Evolutionary conservation across 768 basidiomycete genomes (phyloP).

Genomic region (Agaricus blazei): DNA sequence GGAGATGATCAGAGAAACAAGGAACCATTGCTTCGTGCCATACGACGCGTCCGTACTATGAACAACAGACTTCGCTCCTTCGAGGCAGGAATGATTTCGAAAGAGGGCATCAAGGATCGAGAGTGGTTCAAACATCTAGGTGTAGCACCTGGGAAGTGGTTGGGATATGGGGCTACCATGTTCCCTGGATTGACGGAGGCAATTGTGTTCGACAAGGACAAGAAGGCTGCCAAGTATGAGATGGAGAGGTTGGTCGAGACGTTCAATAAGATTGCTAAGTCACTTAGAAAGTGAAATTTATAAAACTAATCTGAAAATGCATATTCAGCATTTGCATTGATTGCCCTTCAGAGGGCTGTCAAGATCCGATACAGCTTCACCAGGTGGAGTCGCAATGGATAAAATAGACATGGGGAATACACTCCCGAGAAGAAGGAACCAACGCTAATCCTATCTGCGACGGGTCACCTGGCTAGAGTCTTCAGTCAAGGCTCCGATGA

Average conservation of each 20-base stretch:
- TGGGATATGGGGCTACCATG: constrained; percentile 83
- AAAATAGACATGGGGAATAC: too few relatives aligned
- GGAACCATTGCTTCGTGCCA: constrained; percentile 39
- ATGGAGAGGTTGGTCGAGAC: constrained; percentile 45
- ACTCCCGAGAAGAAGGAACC: too few relatives aligned
- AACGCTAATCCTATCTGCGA: too few relatives aligned
- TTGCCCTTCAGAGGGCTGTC: too few relatives aligned
- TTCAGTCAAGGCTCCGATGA: too few relatives aligned
- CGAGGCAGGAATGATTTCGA: constrained; percentile 69
- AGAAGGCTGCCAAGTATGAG: constrained; percentile 57
- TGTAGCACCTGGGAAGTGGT: constrained; percentile 77
- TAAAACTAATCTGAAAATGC: too few relatives aligned
- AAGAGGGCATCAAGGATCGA: constrained; percentile 65
- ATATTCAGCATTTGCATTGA: too few relatives aligned
- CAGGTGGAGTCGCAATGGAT: too few relatives aligned
- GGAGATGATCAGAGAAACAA: background rate
- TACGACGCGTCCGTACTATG: constrained; percentile 44
- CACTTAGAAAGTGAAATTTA: constrained; percentile 25
- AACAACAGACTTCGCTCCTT: constrained; percentile 61
- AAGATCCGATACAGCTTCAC: too few relatives aligned
- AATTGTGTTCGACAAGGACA: constrained; percentile 63
- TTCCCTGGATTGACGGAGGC: constrained; percentile 79
- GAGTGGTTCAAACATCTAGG: constrained; percentile 81
- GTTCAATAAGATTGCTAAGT: constrained; percentile 46
- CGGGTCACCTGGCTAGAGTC: too few relatives aligned